These are phyloP conservation scores for Bacidia gigantensis DNA, from an alignment of 495 filamentous ascomycete species.

Conservation along the genomic window DNA sequence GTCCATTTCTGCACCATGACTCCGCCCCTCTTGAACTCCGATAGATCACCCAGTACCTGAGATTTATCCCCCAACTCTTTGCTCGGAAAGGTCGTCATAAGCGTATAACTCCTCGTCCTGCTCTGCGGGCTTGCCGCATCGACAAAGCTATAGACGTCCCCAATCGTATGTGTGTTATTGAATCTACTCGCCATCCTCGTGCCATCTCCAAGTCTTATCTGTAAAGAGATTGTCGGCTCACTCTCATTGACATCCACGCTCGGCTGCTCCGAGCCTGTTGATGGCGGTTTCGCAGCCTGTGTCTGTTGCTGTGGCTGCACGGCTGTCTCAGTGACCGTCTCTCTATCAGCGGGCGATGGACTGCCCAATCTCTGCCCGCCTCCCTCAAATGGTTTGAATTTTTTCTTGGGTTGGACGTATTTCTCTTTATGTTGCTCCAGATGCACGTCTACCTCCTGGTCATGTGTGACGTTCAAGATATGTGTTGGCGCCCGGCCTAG, in stretches of 20 bases:
- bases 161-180: slow-evolving; percentile 82
- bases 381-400: slow-evolving; percentile 77
- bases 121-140: slow-evolving; percentile 47
- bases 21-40: slow-evolving; percentile 72
- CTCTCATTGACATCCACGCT: slow-evolving; percentile 54
- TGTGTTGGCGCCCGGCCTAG: slow-evolving; percentile 74
- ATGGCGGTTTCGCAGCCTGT: slow-evolving; percentile 26
- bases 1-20: slow-evolving; percentile 84
- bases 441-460: slow-evolving; percentile 83
- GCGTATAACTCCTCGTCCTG: slow-evolving; percentile 50
- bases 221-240: slow-evolving; percentile 62
- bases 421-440: slow-evolving; percentile 76
- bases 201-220: slow-evolving; percentile 84
- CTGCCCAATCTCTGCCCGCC: slow-evolving; percentile 79
- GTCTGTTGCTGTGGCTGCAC: slow-evolving; percentile 26
- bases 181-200: slow-evolving; percentile 76
- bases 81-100: slow-evolving; percentile 94
- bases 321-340: slow-evolving; percentile 17
- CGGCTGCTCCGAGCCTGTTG: slow-evolving; percentile 20
- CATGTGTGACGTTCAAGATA: slow-evolving; percentile 73
- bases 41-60: slow-evolving; percentile 55
- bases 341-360: slow-evolving; percentile 54
- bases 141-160: slow-evolving; percentile 82
- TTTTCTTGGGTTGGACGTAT: slow-evolving; percentile 66
- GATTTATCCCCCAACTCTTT: slow-evolving; percentile 73